Evolutionary conservation across 2,329 filamentous ascomycete species (phyloP), one percentile per base, ranked within the genome.

Genomic region (Colletotrichum simmondsii): DNA sequence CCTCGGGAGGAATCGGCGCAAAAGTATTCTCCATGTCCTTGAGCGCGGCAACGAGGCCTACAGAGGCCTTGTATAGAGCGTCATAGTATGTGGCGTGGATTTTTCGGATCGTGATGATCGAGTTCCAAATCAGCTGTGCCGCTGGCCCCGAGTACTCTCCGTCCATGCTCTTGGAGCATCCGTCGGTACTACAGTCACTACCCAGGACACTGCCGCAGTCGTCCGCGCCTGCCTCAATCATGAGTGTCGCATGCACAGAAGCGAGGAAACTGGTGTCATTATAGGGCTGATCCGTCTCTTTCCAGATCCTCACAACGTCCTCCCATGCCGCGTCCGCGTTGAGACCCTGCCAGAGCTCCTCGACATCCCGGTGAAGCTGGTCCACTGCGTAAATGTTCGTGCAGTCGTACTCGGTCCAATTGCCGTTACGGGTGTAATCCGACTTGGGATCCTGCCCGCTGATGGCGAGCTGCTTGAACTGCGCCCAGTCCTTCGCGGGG

Each of bases 271-370:
- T 63, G n/a, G 5, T 54, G 26, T 16, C 16, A 5, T 16, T 10
- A n/a, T 60, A 61, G 19, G 16, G 22, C 2, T 24, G 35, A 61
- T 77, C 75, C 19, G 62, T 68, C 3, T 74, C 72, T 0, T 49
- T 37, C 78, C 77, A 81, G 3, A 75, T 75, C 11, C 35, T 54
- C 10, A 79, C 68, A 5, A 76, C 74, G 52, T 81, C 78, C 0
- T 5, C 11, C 80, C 79, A 81, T 4, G 80, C 79, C 24, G 65
- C 73, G 11, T 75, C 67, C 2, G 75, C 64, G 56, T 78, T 70
- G 37, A 82, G 14, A 14, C 8, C 60, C 3, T 74, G 68, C 80
- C 79, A 82, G 30, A 77, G 79, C 32, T 77, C 49, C 3, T 66
- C 26, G 2, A 76, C 56, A 1, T 65, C 59, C n/a, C 64, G 60